Conservation (phyloP, 2,329 filamentous ascomycete species). For the Teratosphaeria epicoccoides region DNA sequence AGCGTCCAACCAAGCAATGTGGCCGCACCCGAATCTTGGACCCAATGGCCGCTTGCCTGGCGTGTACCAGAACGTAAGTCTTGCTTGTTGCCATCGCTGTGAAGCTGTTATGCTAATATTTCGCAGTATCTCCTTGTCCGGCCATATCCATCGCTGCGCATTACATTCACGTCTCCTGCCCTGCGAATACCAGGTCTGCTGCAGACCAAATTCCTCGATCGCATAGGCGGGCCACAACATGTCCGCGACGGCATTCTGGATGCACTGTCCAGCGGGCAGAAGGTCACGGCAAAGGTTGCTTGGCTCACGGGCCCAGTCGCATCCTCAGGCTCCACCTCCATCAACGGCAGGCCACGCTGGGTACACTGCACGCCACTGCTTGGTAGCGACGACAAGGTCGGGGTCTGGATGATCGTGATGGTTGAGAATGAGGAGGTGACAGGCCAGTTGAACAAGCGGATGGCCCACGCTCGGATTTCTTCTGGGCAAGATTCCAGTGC, state of each 20-base stretch:
- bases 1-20: conserved; percentile 16
- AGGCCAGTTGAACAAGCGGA: conserved; percentile 4
- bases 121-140: conserved; percentile 52
- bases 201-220: conserved; percentile 34
- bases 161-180: conserved; percentile 59
- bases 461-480: background rate
- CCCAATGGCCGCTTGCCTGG: conserved; percentile 26
- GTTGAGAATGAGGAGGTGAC: conserved; percentile 29
- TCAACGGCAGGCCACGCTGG: conserved; percentile 28
- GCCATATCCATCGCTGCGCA: conserved; percentile 54
- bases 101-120: background rate
- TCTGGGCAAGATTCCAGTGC: background rate
- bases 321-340: background rate
- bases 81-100: background rate
- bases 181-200: conserved; percentile 58
- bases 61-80: conserved; percentile 27
- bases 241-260: conserved; percentile 31
- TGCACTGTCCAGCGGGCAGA: conserved; percentile 28
- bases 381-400: conserved; percentile 32
- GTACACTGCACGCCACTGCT: conserved; percentile 36
- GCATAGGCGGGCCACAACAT: conserved; percentile 30
- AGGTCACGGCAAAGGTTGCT: conserved; percentile 34
- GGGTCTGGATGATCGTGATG: conserved; percentile 40
- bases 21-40: conserved; percentile 23
- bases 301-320: conserved; percentile 24